Evolutionary conservation across 768 basidiomycete species (phyloP).

Genomic region (Dendrothele bispora): DNA sequence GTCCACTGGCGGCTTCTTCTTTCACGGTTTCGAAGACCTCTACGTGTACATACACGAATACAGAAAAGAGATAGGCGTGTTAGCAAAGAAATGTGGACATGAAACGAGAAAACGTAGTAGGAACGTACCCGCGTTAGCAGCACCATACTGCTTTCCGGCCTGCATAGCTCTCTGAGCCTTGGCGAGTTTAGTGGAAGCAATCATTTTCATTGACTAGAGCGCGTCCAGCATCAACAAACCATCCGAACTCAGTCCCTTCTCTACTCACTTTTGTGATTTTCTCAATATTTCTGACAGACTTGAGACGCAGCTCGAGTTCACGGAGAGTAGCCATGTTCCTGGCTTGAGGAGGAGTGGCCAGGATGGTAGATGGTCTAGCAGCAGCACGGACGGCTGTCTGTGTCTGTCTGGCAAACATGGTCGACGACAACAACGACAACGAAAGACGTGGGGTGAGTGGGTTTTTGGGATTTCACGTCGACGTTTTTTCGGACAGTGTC

Average conservation of each 20-base stretch:
- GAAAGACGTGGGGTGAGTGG: conserved; percentile 5
- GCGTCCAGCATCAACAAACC: conserved; percentile 19
- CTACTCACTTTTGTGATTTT: conserved; percentile 94
- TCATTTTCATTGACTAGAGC: conserved; percentile 95
- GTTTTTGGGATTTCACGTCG: conserved; percentile 18
- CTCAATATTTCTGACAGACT: conserved; percentile 97
- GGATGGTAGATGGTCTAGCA: conserved; percentile 30
- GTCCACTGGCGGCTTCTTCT: conserved; percentile 65
- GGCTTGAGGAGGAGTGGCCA: conserved; percentile 50
- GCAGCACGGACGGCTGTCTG: conserved; percentile 41
- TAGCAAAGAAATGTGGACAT: conserved; percentile 4
- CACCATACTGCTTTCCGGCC: conserved; percentile 88
- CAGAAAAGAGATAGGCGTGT: too few species aligned
- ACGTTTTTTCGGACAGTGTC: conserved; percentile 39
- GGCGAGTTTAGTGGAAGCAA: conserved; percentile 94
- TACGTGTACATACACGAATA: conserved; percentile 29
- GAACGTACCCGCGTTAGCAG: conserved; percentile 84
- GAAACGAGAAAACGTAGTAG: neutral
- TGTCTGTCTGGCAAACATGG: conserved; percentile 50
- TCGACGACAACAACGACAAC: conserved; percentile 18
- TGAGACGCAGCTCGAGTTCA: conserved; percentile 93
- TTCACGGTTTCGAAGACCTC: conserved; percentile 86
- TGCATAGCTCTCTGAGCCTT: conserved; percentile 95
- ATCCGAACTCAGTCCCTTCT: too few species aligned
- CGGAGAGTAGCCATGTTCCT: conserved; percentile 97